A percentile compares a stretch with the other conserved stretches of the same genome.
phyloP scores from a whole-genome alignment of 1,139 yeast species.

The Magnusiomyces tetraspermus region DNA sequence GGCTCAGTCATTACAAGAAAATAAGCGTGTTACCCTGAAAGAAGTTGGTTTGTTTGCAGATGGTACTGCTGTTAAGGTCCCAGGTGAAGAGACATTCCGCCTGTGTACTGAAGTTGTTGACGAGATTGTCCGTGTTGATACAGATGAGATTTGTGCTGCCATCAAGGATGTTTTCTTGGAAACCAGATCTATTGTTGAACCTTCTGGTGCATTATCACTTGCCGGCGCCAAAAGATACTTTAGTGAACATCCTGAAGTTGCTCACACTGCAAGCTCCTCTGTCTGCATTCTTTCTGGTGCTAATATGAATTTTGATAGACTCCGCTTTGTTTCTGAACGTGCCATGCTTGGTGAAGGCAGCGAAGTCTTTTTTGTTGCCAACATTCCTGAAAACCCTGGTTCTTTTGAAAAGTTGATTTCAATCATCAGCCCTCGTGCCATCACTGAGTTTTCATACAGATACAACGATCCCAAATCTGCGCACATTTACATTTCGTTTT shows the following conservation, averaged over 20 bases:
- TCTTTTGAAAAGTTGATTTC: conserved; percentile 69
- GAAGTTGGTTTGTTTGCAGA: conserved; percentile 95
- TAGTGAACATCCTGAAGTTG: conserved; percentile 40
- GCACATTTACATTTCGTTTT: conserved; percentile 77
- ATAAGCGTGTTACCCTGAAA: conserved; percentile 47
- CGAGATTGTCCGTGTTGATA: conserved; percentile 75
- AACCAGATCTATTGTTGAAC: conserved; percentile 88
- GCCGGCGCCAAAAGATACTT: conserved; percentile 89
- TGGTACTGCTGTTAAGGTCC: conserved; percentile 91
- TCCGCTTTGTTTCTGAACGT: conserved; percentile 95
- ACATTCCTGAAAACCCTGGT: conserved; percentile 92
- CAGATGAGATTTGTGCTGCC: conserved; percentile 97
- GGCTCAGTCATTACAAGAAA: conserved; percentile 55
- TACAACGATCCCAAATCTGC: conserved; percentile 49
- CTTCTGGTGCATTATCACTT: conserved; percentile 92
- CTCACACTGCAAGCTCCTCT: conserved; percentile 53
- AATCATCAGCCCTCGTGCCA: conserved; percentile 72
- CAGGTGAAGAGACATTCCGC: conserved; percentile 92
- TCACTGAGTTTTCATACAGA: conserved; percentile 91
- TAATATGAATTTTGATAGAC: conserved; percentile 92
- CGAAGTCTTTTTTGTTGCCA: conserved; percentile 83
- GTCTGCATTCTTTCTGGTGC: conserved; percentile 92
- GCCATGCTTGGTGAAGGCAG: conserved; percentile 96
- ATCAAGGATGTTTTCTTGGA: conserved; percentile 94
- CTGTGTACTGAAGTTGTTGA: conserved; percentile 71